phyloP scores from a whole-genome alignment of 345 rosid species.

The Garcia nutans region DNA sequence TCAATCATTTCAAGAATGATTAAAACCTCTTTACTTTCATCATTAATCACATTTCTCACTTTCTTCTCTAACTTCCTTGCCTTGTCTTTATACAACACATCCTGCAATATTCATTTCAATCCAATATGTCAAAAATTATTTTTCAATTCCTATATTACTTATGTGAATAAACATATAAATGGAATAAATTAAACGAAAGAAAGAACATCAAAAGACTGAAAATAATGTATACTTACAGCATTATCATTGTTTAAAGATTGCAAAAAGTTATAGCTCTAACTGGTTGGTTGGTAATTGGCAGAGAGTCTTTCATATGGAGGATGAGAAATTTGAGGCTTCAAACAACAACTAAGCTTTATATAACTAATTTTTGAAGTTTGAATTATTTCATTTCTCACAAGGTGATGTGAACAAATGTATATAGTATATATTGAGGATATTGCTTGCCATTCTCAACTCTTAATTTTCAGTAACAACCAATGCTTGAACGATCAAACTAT shows the following conservation, averaged over 20 bases:
- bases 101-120: neutral
- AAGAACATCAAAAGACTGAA: too few relatives aligned
- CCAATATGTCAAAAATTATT: too few relatives aligned
- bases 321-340: neutral
- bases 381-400: too few relatives aligned
- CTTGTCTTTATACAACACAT: conserved; percentile 12
- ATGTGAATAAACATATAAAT: too few relatives aligned
- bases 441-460: too few relatives aligned
- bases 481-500: too few relatives aligned
- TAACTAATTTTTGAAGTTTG: too few relatives aligned
- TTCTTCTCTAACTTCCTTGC: conserved; percentile 12
- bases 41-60: conserved; percentile 4
- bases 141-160: too few relatives aligned
- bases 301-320: conserved; percentile 4
- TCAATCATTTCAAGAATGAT: conserved; percentile 22
- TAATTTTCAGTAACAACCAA: too few relatives aligned
- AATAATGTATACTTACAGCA: neutral
- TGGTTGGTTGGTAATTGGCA: conserved; percentile 13
- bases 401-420: too few relatives aligned
- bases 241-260: conserved; percentile 13
- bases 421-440: too few relatives aligned
- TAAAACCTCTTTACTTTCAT: neutral
- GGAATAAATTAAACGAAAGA: too few relatives aligned
- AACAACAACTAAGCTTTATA: neutral
- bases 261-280: conserved; percentile 20